Evolutionary conservation across 768 basidiomycete species (phyloP), one percentile per base, ranked within the genome.

Genomic region (Neoboletus magnificus): DNA sequence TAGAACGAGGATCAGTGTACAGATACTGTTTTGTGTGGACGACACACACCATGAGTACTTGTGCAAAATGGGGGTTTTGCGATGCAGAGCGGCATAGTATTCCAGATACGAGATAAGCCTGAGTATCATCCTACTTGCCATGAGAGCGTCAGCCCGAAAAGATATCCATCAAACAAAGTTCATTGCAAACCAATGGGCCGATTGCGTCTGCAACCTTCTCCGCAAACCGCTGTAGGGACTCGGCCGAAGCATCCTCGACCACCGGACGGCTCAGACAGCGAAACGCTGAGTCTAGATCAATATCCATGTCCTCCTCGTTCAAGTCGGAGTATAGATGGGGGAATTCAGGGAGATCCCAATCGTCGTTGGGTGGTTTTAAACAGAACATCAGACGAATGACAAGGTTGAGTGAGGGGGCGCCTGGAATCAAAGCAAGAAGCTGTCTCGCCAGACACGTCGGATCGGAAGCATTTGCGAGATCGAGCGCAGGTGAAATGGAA

Each of bases 321-420:
- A 91, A 66, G 64, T 89, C 81, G 2, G 86, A 78, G 59, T 85
- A 82, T 23, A 90, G 65, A 65, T 85, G 81, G 0, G 90, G 89
- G 62, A 91, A 91, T 12, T 83, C 82, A 2, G 82, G 82, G 27
- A 82, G 72, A 55, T 89, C 87, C 88, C 88, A 91, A 54, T 91
- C 89, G n/a, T 90, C 85, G 57, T 83, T 81, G 12, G 81, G 74
- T 0, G 87, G 87, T 64, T 91, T 91, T 46, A 92, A 74, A 65
- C 88, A 90, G 62, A 91, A 87, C 80, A 91, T 86, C 23, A 91
- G 74, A 27, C 86, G 79, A 37, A 87, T 78, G 47, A 87, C 77
- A 15, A 89, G 79, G 7, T 81, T 74, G 6, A 91, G 77, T 1
- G 84, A 76, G 1, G 88, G 86, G 0, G 85, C 73, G 41, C 83